phyloP scores from a whole-genome alignment of 495 filamentous ascomycete genomes.

The Achaetomiella virescens region DNA sequence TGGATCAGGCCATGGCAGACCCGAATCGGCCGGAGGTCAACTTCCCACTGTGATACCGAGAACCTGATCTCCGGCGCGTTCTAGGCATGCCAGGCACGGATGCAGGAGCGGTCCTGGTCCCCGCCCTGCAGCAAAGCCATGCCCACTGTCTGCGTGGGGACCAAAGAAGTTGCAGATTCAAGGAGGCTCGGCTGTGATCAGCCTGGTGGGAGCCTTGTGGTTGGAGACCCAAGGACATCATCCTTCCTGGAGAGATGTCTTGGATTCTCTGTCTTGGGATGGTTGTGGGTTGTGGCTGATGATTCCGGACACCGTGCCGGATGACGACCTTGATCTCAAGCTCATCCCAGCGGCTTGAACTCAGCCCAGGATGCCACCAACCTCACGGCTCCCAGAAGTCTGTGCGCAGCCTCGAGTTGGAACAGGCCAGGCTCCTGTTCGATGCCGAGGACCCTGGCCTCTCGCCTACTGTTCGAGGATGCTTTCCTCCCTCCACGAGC shows the following conservation, averaged over 20 bases:
- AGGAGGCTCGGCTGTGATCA: too few relatives aligned
- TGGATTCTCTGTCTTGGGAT: too few relatives aligned
- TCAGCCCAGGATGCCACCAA: neutral
- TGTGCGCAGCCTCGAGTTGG: neutral
- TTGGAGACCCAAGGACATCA: too few relatives aligned
- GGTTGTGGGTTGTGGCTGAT: too few relatives aligned
- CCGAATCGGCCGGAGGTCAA: neutral
- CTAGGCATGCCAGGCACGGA: conserved; percentile 6
- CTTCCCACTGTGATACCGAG: neutral
- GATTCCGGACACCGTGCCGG: too few relatives aligned
- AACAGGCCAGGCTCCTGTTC: neutral
- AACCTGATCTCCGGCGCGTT: neutral
- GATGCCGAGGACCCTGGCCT: neutral
- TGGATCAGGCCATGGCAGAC: too few relatives aligned
- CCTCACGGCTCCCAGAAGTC: neutral
- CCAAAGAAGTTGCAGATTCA: too few relatives aligned
- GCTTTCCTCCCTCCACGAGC: too few relatives aligned
- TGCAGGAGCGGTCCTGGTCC: conserved; percentile 10
- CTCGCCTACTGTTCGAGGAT: neutral
- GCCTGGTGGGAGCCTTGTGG: too few relatives aligned
- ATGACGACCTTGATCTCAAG: too few relatives aligned
- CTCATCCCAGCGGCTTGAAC: too few relatives aligned
- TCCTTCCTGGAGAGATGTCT: too few relatives aligned
- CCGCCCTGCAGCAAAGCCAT: conserved; percentile 2
- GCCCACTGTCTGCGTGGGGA: neutral